These are phyloP conservation scores for Peronospora belbahrii DNA, from an alignment of 352 stramenopile species.

Conservation along the genomic window DNA sequence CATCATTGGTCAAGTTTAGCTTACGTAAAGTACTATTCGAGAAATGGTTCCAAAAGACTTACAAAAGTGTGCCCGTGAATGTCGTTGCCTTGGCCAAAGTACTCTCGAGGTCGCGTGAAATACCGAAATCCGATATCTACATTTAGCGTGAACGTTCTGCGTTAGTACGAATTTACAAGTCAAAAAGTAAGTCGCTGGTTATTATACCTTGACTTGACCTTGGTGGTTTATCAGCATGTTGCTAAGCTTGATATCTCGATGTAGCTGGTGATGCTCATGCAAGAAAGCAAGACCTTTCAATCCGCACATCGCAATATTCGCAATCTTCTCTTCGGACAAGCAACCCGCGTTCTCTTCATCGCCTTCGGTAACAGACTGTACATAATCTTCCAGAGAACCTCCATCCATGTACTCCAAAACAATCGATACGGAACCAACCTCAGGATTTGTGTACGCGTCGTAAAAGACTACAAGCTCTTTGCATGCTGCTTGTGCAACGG, in stretches of 20 bases:
- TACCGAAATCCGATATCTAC: conserved; percentile 82
- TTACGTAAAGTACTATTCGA: not conserved
- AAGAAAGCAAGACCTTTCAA: conserved; percentile 84
- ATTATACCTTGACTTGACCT: conserved; percentile 57
- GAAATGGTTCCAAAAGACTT: conserved; percentile 10
- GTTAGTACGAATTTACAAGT: too few species aligned
- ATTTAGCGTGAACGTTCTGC: not conserved
- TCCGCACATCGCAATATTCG: conserved; percentile 66
- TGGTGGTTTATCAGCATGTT: conserved; percentile 91
- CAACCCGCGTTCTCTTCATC: conserved; percentile 11
- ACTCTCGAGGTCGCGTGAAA: conserved; percentile 73
- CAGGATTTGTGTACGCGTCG: conserved; percentile 87
- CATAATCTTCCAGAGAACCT: conserved; percentile 79
- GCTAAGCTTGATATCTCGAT: conserved; percentile 92
- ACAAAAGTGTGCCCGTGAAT: conserved; percentile 89
- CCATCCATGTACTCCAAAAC: conserved; percentile 94
- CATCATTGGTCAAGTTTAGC: conserved; percentile 1
- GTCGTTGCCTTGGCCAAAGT: conserved; percentile 82
- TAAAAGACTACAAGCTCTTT: conserved; percentile 87
- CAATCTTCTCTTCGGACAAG: conserved; percentile 65
- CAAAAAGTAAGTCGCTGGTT: too few species aligned
- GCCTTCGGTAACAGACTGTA: conserved; percentile 32
- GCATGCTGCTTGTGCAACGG: conserved; percentile 36
- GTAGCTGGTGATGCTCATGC: conserved; percentile 85
- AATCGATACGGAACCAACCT: conserved; percentile 83